phyloP scores from a whole-genome alignment of 805 yeast species.

The Jamesozyma lodderae region DNA sequence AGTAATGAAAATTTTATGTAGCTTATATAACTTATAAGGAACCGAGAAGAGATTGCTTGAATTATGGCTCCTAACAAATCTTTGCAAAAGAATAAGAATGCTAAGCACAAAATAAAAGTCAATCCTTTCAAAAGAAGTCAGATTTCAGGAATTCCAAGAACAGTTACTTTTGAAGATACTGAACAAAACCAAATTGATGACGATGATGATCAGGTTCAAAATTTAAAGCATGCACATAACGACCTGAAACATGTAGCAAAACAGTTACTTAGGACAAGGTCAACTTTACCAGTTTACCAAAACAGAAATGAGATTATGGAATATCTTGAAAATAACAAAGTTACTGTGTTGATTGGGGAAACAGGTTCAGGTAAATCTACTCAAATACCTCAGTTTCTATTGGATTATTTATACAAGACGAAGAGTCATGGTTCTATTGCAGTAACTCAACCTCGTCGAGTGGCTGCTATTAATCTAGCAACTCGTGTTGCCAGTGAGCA shows the following conservation, averaged over 20 bases:
- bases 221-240: conserved; percentile 8
- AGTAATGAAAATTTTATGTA: not conserved
- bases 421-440: conserved; percentile 53
- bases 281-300: conserved; percentile 65
- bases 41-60: no score
- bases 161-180: conserved; percentile 33
- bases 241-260: conserved; percentile 32
- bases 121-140: conserved; percentile 12
- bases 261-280: conserved; percentile 42
- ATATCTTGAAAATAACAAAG: conserved; percentile 47
- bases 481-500: conserved; percentile 84
- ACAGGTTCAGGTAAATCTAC: conserved; percentile 98
- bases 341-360: conserved; percentile 83
- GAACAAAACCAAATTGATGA: conserved; percentile 13
- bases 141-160: conserved; percentile 13
- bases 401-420: conserved; percentile 30
- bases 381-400: conserved; percentile 87
- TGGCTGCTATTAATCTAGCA: conserved; percentile 92
- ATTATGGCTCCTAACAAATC: not conserved
- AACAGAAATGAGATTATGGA: conserved; percentile 56
- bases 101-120: conserved; percentile 3
- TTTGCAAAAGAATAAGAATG: not conserved
- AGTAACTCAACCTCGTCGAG: conserved; percentile 95
- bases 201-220: conserved; percentile 1
- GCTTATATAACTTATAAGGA: no score